Evolutionary conservation across 2,329 filamentous ascomycete species (phyloP).

Genomic region (Canariomyces notabilis): DNA sequence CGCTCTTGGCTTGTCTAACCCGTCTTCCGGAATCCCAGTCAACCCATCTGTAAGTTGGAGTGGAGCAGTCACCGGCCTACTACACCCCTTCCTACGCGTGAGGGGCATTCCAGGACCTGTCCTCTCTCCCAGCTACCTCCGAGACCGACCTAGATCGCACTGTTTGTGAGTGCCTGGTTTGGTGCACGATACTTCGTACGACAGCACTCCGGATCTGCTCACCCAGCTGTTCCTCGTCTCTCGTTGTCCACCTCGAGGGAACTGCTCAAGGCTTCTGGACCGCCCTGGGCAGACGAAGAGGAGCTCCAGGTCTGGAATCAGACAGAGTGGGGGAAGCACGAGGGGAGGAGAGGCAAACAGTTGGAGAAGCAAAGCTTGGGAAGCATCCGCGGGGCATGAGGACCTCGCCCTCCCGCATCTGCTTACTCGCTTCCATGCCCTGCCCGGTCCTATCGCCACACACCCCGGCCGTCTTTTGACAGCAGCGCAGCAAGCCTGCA

Average conservation of each 20-base stretch:
- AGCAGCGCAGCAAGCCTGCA: conserved; percentile 1
- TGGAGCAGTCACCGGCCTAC: background rate
- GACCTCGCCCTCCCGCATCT: background rate
- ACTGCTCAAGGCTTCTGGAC: background rate
- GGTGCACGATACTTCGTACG: too few relatives aligned
- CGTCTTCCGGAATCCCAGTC: conserved; percentile 19
- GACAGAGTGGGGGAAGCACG: conserved; percentile 3
- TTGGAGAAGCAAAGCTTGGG: conserved; percentile 9
- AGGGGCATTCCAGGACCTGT: conserved; percentile 10
- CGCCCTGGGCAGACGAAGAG: background rate
- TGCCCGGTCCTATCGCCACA: background rate
- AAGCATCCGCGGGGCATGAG: background rate
- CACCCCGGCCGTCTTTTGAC: background rate
- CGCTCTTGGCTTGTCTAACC: conserved; percentile 17
- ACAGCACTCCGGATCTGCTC: too few relatives aligned
- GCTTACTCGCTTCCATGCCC: background rate
- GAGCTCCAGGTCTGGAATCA: background rate
- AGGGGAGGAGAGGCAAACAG: conserved; percentile 3
- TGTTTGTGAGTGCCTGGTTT: background rate
- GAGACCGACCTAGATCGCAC: background rate
- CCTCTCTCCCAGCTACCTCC: background rate
- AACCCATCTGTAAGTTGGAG: conserved; percentile 4
- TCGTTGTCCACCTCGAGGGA: background rate
- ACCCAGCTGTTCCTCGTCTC: background rate
- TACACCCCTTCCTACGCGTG: background rate